Base-by-base conservation (phyloP, 768 basidiomycete genomes). In the Pleurotus djamor region DNA sequence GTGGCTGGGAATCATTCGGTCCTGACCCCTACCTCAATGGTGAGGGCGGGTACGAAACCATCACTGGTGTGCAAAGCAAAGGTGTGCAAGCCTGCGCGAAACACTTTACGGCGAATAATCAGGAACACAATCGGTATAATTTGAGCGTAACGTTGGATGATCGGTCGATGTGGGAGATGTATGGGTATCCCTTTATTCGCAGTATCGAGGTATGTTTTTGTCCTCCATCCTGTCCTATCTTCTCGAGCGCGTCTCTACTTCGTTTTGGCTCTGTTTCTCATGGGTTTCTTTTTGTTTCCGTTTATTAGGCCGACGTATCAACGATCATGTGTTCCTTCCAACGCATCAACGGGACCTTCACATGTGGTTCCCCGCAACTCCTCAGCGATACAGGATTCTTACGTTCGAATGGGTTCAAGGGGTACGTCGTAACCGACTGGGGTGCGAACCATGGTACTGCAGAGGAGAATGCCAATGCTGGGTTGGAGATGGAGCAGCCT, bases 21-120 rank as follows among this genome's bases (percentile, higher is more conserved):
- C 73, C 74, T 14, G 83, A 84, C 60, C 82, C 83, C 5, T 84
- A 77, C 63, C 72, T 83, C 12, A 74, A 77, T 60, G 83, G 83
- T 43, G 82, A 83, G 64, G 78, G 77, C 5, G 80, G 85, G 1
- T 86, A 79, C 51, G 75, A 81, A 66, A 81, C 80, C 0, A 78
- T 84, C 33, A 71, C 69, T 16, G 82, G 81, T n/a, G 74, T 82
- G 4, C 82, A 83, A 66, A 77, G 78, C 5, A 64, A 71, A 17
- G 83, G 83, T 17, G 81, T 83, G 1, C 78, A 81, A 69, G 78
- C 75, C 73, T 50, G n/a, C 62, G 51, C n/a, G 16, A 58, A 58
- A 41, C 57, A 58, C n/a, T 58, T 58, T n/a, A 36, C 54, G 13
- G 54, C 54, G 6, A 55, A 55, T 38, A 64, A 64, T 54, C 63